Base-by-base conservation (phyloP, 208 protist genomes). In the Trypanosoma boissoni region DNA sequence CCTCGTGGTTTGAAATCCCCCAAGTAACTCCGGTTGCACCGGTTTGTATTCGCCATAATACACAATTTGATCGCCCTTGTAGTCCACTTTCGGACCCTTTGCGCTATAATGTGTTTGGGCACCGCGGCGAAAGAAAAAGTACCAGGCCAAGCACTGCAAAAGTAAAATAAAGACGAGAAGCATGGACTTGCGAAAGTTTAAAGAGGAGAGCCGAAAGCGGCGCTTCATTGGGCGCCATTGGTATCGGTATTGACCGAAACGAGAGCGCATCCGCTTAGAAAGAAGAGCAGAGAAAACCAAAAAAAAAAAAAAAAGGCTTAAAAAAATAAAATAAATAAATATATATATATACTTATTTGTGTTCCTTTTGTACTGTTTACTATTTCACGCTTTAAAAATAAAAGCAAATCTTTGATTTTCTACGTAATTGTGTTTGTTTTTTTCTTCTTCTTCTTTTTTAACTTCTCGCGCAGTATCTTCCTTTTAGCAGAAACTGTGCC, bases 1-100 rank as follows among this genome's bases (percentile, higher is more conserved):
- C 18, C 64, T 52, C 14, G 28, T 37, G 14, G 65, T 55, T 23
- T 44, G 34, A 18, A 84, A 55, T 8, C 72, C 77, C 0, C 65
- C 63, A 27, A 84, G 42, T 14, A 37, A 49, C 10, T 58, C 20
- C 10, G 77, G 52, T 44, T 79, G 64, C 64, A 72, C 60, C 12
- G 70, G 68, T 46, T 16, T 18, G 14, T 56, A 42, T 60, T 68
- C 77, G 28, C 71, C 75, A 1, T 16, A 0, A 52, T 52, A 61
- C n/a, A 61, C 20, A n/a, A 52, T 61, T 18, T 50, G 56, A 3
- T 61, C 9, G 6, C 56, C 56, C 0, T 51, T 18, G 8, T 10
- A 4, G 29, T 61, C 43, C 4, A 29, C 12, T 3, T 21, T 8
- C n/a, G 43, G 44, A 5, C 56, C 56, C 7, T 28, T 2, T 21